phyloP scores from a whole-genome alignment of 2,329 filamentous ascomycete genomes.

The Macrophomina phaseolina region DNA sequence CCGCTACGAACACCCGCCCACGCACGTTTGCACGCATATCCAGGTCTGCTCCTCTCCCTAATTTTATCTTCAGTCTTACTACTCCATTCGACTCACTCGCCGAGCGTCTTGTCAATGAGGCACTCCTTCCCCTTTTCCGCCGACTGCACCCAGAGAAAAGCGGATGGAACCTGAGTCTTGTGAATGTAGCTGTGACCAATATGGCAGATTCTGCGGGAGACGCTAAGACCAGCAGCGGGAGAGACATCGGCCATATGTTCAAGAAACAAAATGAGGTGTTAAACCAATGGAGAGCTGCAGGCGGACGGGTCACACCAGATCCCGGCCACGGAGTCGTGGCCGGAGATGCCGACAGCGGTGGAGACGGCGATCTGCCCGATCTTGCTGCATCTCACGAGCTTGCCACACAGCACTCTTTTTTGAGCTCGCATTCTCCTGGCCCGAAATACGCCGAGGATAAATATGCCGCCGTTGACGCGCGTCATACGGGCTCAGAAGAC shows the following conservation, averaged over 20 bases:
- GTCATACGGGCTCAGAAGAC: constrained; percentile 40
- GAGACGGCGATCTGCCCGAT: constrained; percentile 5
- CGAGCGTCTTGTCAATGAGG: constrained; percentile 71
- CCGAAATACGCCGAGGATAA: neutral
- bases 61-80: constrained; percentile 71
- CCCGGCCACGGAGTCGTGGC: neutral
- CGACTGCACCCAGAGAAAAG: constrained; percentile 71
- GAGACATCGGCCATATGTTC: constrained; percentile 86
- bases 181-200: constrained; percentile 88
- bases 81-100: constrained; percentile 65
- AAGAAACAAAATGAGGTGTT: constrained; percentile 71
- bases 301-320: constrained; percentile 6
- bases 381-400: constrained; percentile 2
- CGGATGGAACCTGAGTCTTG: constrained; percentile 79
- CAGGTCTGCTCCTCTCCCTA: constrained; percentile 74
- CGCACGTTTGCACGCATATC: constrained; percentile 74
- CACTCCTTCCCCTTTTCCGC: constrained; percentile 73
- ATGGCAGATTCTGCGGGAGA: constrained; percentile 64
- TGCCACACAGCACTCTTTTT: neutral
- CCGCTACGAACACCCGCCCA: constrained; percentile 47
- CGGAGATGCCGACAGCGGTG: constrained; percentile 14
- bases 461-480: constrained; percentile 18
- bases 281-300: constrained; percentile 58
- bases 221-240: constrained; percentile 58
- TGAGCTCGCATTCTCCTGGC: neutral